Evolutionary conservation across 2,329 filamentous ascomycete genomes (phyloP).

Genomic region (Eutypella sp.): DNA sequence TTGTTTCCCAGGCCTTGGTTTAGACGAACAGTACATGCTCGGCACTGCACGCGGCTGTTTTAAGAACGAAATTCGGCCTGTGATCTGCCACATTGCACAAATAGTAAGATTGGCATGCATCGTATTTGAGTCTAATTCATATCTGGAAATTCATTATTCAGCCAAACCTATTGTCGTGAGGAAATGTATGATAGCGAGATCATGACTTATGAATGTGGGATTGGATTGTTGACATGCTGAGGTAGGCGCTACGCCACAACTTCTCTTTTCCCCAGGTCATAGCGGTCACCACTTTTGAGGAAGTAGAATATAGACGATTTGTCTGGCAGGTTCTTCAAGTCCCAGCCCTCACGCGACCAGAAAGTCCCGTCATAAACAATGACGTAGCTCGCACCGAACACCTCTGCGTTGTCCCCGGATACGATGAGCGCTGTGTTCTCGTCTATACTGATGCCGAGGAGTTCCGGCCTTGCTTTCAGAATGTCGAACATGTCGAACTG

Average conservation of each 20-base stretch:
- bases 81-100: no score
- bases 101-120: no score
- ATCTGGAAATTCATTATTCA: no score
- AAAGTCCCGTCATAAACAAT: conserved; percentile 26
- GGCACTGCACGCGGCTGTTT: no score
- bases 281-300: conserved; percentile 22
- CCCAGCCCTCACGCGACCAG: conserved; percentile 27
- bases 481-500: conserved; percentile 31
- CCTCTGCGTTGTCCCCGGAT: conserved; percentile 20
- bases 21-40: no score
- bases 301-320: conserved; percentile 22
- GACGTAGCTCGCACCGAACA: conserved; percentile 26
- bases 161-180: background rate
- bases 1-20: no score
- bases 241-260: conserved; percentile 13
- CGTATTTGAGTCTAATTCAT: no score
- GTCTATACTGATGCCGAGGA: conserved; percentile 26
- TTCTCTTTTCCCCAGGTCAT: conserved; percentile 22
- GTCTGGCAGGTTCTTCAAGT: conserved; percentile 21
- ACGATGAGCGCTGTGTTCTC: conserved; percentile 29
- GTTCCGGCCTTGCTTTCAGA: conserved; percentile 23
- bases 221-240: background rate
- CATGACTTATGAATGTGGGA: background rate
- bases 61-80: no score
- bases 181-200: background rate